These are phyloP conservation scores for Pyrenophora tritici-repentis DNA, from an alignment of 2,329 filamentous ascomycete genomes.

Conservation along the genomic window DNA sequence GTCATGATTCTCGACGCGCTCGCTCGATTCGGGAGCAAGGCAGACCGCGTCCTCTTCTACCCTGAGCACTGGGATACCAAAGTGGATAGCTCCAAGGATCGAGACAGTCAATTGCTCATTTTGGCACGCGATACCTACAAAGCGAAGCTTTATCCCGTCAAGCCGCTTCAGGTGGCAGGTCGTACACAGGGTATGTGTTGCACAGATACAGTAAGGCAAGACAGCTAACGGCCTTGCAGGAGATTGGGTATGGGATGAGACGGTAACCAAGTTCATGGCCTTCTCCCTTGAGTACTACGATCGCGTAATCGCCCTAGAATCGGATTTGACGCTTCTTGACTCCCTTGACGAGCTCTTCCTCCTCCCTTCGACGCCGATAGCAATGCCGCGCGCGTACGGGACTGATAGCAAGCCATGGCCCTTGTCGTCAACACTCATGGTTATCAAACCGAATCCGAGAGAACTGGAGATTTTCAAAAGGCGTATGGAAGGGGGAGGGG, in stretches of 20 bases:
- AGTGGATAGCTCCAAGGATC: constrained; percentile 34
- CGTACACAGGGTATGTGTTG: constrained; percentile 37
- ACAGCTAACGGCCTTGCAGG: constrained; percentile 34
- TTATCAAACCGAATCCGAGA: constrained; percentile 61
- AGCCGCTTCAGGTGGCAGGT: constrained; percentile 46
- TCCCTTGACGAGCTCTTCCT: constrained; percentile 74
- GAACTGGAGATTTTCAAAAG: constrained; percentile 54
- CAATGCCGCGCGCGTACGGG: constrained; percentile 77
- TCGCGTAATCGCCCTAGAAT: constrained; percentile 64
- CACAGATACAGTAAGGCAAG: constrained; percentile 3
- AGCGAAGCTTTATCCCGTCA: constrained; percentile 56
- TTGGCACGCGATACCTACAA: constrained; percentile 57
- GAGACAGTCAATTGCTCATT: constrained; percentile 54
- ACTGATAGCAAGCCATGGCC: constrained; percentile 58
- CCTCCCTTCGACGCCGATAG: constrained; percentile 63
- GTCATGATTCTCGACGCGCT: constrained; percentile 54
- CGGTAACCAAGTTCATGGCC: constrained; percentile 70
- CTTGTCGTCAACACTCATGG: constrained; percentile 65
- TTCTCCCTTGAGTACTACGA: constrained; percentile 70
- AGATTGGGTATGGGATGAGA: constrained; percentile 62
- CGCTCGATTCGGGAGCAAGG: constrained; percentile 49
- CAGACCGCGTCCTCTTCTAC: constrained; percentile 54
- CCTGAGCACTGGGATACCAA: constrained; percentile 48
- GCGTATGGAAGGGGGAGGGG: constrained; percentile 35
- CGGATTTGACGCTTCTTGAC: constrained; percentile 66